phyloP scores from a whole-genome alignment of 202 grass and related monocot genomes.

The Setaria viridis region DNA sequence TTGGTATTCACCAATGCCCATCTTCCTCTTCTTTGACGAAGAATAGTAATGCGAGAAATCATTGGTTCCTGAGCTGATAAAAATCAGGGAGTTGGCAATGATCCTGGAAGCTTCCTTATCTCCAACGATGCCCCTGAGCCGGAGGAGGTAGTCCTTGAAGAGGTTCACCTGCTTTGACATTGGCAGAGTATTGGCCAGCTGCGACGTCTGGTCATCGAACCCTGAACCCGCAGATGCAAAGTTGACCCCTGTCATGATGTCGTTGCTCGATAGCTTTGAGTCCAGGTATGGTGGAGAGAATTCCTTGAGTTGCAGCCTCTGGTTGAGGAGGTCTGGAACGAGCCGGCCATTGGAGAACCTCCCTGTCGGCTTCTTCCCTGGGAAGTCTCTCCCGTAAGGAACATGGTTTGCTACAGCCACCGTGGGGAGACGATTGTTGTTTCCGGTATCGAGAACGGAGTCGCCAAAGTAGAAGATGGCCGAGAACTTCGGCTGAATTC shows the following conservation, averaged over 20 bases:
- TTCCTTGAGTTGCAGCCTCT: slow-evolving; percentile 58
- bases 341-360: slow-evolving; percentile 84
- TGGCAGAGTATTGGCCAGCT: slow-evolving; percentile 54
- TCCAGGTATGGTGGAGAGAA: slow-evolving; percentile 69
- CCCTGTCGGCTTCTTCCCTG: slow-evolving; percentile 61
- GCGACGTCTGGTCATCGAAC: slow-evolving; percentile 69
- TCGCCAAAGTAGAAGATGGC: slow-evolving; percentile 80
- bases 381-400: slow-evolving; percentile 74
- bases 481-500: slow-evolving; percentile 46
- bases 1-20: slow-evolving; percentile 66
- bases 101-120: slow-evolving; percentile 62
- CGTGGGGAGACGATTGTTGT: slow-evolving; percentile 69
- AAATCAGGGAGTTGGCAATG: slow-evolving; percentile 56
- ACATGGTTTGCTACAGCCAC: slow-evolving; percentile 58
- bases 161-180: slow-evolving; percentile 65
- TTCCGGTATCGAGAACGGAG: slow-evolving; percentile 72
- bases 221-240: slow-evolving; percentile 82
- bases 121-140: slow-evolving; percentile 51
- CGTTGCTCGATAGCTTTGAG: slow-evolving; percentile 35
- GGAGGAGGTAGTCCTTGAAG: slow-evolving; percentile 64
- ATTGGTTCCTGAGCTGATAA: slow-evolving; percentile 80
- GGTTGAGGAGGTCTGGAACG: slow-evolving; percentile 73
- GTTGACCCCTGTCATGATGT: slow-evolving; percentile 64
- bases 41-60: slow-evolving; percentile 69
- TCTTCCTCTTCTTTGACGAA: slow-evolving; percentile 43